Base-by-base conservation (phyloP, 2,329 filamentous ascomycete species). In the Pseudogymnoascus sp. region DNA sequence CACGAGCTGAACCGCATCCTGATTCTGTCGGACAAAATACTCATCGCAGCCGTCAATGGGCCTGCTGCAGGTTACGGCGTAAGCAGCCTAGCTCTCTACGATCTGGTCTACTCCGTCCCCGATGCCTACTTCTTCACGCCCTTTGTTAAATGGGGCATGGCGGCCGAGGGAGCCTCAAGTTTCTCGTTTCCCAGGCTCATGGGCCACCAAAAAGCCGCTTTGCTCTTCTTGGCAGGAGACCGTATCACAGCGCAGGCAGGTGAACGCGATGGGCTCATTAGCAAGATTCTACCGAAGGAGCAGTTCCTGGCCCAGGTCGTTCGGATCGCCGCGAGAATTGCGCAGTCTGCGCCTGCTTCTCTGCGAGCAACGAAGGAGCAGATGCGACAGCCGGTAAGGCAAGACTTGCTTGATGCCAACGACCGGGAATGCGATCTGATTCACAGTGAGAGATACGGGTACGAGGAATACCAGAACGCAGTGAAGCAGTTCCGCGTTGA, bases 101-200 rank as follows among this genome's bases (percentile, higher is more conserved):
- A 70, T 64, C 66, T 70, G 7, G 69, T 70, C 3, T 70, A 69
- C 51, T 60, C 65, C 8, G 67, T 69, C 1, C 68, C 68, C 2
- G 65, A 69, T 51, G 68, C 69, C 3, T 69, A 68, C 59, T 69
- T 70, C 61, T 70, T 70, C 62, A 69, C 69, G 11, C 69, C 69
- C 1, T 70, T 70, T 37, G 67, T 69, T 7, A 69, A 69, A 62
- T 69, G 65, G 66, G 69, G 68, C 10, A 69, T 70, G 65, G 62
- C 64, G 4, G 54, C 68, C 14, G 69, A 70, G 64, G 69, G 65
- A 36, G 64, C 64, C 40, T 70, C 69, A 12, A 69, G 68, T 62
- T 51, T 67, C 51, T 60, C 69, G 10, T 68, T 70, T 47, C 62
- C 68, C 5, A 67, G 51, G 34, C 37, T 70, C 16, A 67, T 70